Conservation (phyloP, 2,329 filamentous ascomycete genomes). For the Zasmidium angulare region DNA sequence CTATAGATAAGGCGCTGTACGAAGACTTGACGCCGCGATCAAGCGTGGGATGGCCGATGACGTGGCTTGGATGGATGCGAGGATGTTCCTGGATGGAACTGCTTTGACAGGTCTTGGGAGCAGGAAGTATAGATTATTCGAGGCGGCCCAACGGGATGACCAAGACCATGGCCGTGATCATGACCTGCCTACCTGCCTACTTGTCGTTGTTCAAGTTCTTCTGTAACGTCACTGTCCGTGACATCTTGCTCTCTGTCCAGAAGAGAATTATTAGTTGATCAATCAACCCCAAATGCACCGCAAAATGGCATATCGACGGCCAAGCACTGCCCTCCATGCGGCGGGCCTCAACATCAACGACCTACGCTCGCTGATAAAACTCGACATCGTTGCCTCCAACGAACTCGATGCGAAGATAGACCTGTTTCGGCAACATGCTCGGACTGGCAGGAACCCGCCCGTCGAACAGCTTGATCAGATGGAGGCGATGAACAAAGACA, state of each 20-base stretch:
- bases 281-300: neutral
- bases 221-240: too few relatives aligned
- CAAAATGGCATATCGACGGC: slow-evolving; percentile 6
- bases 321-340: slow-evolving; percentile 11
- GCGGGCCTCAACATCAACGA: slow-evolving; percentile 18
- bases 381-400: slow-evolving; percentile 23
- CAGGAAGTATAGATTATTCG: neutral
- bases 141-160: neutral
- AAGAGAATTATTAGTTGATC: neutral
- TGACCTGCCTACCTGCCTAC: too few relatives aligned
- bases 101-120: neutral
- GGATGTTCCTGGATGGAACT: neutral
- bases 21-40: neutral
- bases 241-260: too few relatives aligned
- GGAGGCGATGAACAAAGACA: slow-evolving; percentile 25
- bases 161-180: too few relatives aligned
- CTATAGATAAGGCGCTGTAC: neutral
- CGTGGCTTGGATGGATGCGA: neutral
- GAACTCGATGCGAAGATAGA: slow-evolving; percentile 21
- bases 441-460: slow-evolving; percentile 12
- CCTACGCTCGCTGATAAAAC: slow-evolving; percentile 20
- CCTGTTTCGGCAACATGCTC: slow-evolving; percentile 19
- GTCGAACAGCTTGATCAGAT: slow-evolving; percentile 15
- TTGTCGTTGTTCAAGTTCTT: too few relatives aligned
- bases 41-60: neutral